Evolutionary conservation across 2,329 filamentous ascomycete species (phyloP), one percentile per base, ranked within the genome.

Genomic region (Thermothelomyces thermophilus): DNA sequence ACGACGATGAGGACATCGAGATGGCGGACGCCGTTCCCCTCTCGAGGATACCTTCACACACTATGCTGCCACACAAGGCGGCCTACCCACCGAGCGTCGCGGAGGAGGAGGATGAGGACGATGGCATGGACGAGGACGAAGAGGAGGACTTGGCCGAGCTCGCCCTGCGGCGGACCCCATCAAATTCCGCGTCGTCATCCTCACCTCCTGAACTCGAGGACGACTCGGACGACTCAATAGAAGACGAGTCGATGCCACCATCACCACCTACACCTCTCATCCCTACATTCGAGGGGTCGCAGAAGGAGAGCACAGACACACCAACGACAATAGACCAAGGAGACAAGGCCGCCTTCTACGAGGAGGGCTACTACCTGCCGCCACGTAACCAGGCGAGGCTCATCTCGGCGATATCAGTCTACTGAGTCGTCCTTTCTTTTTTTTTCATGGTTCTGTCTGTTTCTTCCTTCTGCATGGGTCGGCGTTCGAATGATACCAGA

Each of bases 201-300:
- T 80, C 82, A 46, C 77, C 85, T 46, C 86, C 86, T 8, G 85
- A 87, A 65, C 79, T 89, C 51, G 76, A 83, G 58, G 74, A 80
- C 56, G 85, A 89, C 63, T 79, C 77, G 54, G 84, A 84, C 55
- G 84, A 83, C 53, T 82, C 80, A 2, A 83, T 81, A 50, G 85
- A 89, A 60, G 86, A 90, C 68, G 83, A 87, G 58, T 70, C 75
- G 41, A 80, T 87, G 80, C 86, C 86, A 7, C 84, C 83, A 17
- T 87, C 84, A 53, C 84, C 84, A 33, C 78, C 80, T 37, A 71
- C 73, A 19, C 66, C 76, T 24, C 66, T 75, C 31, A 69, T 88
- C 46, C 72, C 79, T 53, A 69, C 74, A 35, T 86, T 88, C 62
- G 70, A 76, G 40, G 73, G 79, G 60, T 79, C 83, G 71, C 71